Evolutionary conservation across 176 grass and related monocot genomes (phyloP), one percentile per base, ranked within the genome.

Genomic region (Paspalum vaginatum): DNA sequence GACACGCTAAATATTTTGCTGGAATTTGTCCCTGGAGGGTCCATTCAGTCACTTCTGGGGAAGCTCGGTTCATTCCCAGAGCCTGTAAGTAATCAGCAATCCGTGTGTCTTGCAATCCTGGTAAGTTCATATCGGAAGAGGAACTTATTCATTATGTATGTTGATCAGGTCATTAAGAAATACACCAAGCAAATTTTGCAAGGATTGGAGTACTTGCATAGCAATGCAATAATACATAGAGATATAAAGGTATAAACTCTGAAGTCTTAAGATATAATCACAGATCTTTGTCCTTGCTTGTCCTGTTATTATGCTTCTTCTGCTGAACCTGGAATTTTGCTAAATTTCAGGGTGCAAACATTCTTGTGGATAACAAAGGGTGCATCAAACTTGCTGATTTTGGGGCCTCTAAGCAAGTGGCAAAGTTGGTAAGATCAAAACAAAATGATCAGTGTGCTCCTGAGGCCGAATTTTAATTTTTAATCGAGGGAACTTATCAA

Each of bases 371-470:
- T 83, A 96, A 99, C 78, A 99, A 99, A 85, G 97, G 97, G 14
- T 99, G 97, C 87, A 96, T 99, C 80, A 99, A 99, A 58, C 90
- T 99, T 65, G 93, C 97, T 9, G 97, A 99, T 89, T 99, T 99
- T 88, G 97, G 97, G 46, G 97, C 97, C 83, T 99, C 97, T 42
- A 95, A 96, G 74, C 88, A 99, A 99, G 93, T 99, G 40, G 96
- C 88, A 12, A 93, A 93, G 82, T 79, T 99, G 97, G 97, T 99
- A 85, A 63, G 87, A 64, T 48, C 15, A 58, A 52, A 56, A 45
- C 45, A 20, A 22, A 38, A 63, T 80, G 25, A 48, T 53, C 26
- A 49, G 1, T 85, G 27, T 89, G 56, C 15, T 50, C 32, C 50
- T 85, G 70, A 72, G 63, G 56, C 64, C 4, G 14, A 81, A 2